phyloP scores from a whole-genome alignment of 106 monocot genomes.

The Amphibolis antarctica region DNA sequence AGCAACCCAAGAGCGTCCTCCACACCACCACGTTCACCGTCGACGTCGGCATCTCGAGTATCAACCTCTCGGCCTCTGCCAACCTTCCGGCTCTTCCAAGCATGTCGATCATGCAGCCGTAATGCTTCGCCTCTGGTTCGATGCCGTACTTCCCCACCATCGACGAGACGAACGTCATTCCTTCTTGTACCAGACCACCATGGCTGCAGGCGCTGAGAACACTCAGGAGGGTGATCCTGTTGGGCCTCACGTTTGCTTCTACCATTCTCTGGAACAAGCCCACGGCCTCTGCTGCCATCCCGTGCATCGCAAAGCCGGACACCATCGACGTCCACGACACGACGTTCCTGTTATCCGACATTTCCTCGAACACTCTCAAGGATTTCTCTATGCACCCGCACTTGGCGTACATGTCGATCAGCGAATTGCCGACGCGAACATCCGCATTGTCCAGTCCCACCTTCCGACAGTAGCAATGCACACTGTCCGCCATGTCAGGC shows the following conservation, averaged over 20 bases:
- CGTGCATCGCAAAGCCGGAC: constrained; percentile 56
- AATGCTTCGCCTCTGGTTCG: constrained; percentile 50
- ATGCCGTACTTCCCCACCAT: constrained; percentile 37
- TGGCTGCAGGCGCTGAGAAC: constrained; percentile 70
- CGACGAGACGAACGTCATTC: constrained; percentile 28
- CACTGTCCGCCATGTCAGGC: constrained; percentile 16
- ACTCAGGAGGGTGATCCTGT: constrained; percentile 50
- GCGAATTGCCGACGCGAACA: constrained; percentile 49
- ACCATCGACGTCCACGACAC: constrained; percentile 77
- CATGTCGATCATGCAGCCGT: constrained; percentile 66
- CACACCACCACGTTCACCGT: constrained; percentile 42
- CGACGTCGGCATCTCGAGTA: constrained; percentile 22
- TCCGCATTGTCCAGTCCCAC: constrained; percentile 23
- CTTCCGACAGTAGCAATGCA: constrained; percentile 48
- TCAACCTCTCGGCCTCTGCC: constrained; percentile 47
- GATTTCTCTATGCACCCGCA: constrained; percentile 44
- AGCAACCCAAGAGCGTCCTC: constrained; percentile 66
- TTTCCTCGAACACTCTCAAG: constrained; percentile 23
- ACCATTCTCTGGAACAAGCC: constrained; percentile 35
- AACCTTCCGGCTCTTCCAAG: constrained; percentile 57
- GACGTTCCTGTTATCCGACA: constrained; percentile 31
- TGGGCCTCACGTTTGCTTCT: constrained; percentile 24
- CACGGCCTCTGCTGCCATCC: constrained; percentile 45
- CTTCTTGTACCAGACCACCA: constrained; percentile 61
- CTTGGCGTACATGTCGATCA: constrained; percentile 77